Base-by-base conservation (phyloP, 345 rosid species). In the Heritiera fomes region DNA sequence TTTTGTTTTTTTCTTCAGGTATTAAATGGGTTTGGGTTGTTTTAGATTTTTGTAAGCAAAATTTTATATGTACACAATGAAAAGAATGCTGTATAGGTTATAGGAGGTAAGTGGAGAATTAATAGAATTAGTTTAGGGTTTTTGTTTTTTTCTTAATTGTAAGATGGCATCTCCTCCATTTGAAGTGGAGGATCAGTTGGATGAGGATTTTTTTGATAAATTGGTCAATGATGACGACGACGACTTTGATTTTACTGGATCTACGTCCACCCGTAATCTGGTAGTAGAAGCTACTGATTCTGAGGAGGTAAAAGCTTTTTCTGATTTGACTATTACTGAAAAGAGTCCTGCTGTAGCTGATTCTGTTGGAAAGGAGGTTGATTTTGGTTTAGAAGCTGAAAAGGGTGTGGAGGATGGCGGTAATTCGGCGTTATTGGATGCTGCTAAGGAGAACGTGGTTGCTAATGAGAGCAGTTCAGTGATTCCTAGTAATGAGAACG, bases 201-300 rank as follows among this genome's bases (percentile, higher is more conserved):
- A 96, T 47, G 97, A 89, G 88, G 98, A 94, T 89, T 96, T 96
- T 88, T 96, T 96, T 81, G 97, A 96, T 80, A 88, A 91, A 71
- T 91, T 96, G 81, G 97, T 96, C 61, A 91, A 94, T n/a, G 98
- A 90, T 78, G 86, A 92, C 74, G 80, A 92, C 74, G 80, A 77
- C 2, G 75, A 56, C 15, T 41, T 67, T 23, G 75, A 41, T 53
- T 56, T 70, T 87, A 85, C 41, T 76, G 84, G 20, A 81, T 34
- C 38, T 3, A 34, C 1, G 38, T 87, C 76, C 77, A 79, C 59
- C 80, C 77, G 71, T 59, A 82, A 80, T 61, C 69, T 81, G 46
- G 81, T 78, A 5, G 58, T 45, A 6, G 87, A 82, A 49, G 90
- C 85, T 1, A 84, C 78, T 53, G 89, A 88, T 73, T 86, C 92